Evolutionary conservation across 2,329 filamentous ascomycete species (phyloP), one percentile per base, ranked within the genome.

Genomic region (Epichloe aotearoae): DNA sequence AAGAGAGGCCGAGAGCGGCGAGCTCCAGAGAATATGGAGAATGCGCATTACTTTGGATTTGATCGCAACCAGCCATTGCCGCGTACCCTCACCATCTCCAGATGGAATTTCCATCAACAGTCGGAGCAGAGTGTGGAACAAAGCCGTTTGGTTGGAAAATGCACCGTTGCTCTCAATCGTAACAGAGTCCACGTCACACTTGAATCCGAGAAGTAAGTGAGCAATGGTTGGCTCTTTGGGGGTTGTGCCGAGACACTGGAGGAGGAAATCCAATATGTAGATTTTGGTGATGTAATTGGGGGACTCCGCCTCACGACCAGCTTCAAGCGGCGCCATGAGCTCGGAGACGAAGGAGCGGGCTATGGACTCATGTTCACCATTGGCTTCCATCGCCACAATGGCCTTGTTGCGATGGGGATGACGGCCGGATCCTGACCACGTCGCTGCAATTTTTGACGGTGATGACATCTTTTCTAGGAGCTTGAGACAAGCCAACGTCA

Each of bases 161-260:
- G 85, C 68, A 46, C 88, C 79, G 30, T 82, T 77, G 1, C 80
- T 69, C 47, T 84, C 76, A 34, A 93, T 71, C 23, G 80, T 80
- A 2, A 97, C 72, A 10, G 77, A 76, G 55, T 82, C 83, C 37
- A 84, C 79, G 42, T 82, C 79, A 59, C 88, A 94, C 51, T 78
- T 78, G 64, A 98, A 96, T 0, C 93, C 93, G 5, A 98, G 79
- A 2, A 98, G 73, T 44, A 95, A 75, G 65, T 98, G 94, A 0
- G 91, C 93, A 57, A 98, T 83, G 2, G 85, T 94, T 4, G 93
- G 90, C 58, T 83, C 80, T 58, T 84, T 79, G 1, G 86, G 26
- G 26, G 83, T 84, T 36, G 84, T 81, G 50, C 79, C 76, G 3
- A 98, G 74, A 62, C 88, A 95, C 50, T 82, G 80, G 58, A 87